Evolutionary conservation across 805 yeast genomes (phyloP), one percentile per base, ranked within the genome.

Genomic region (Cyberlindnera suaveolens): DNA sequence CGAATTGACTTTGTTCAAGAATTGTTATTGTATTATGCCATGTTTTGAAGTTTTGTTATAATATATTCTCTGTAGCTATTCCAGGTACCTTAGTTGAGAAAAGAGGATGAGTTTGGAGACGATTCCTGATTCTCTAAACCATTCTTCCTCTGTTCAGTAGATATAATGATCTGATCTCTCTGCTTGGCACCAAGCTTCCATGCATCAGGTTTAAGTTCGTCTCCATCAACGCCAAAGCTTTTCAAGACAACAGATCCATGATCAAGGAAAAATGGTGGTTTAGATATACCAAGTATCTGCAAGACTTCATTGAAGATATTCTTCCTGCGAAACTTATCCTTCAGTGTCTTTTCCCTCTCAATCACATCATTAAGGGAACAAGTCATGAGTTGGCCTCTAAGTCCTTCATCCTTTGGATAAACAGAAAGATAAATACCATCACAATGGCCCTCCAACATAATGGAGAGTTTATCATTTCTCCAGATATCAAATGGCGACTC

Each of bases 101-200:
- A 10, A 23, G 27, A 23, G 11, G 27, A 23, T 9, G 11, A 23
- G 11, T 23, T 23, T 23, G 13, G 11, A 23, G 27, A 10, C 14
- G 31, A 31, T 30, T 13, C 36, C 11, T 30, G 13, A 27, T 6
- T 17, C 10, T 31, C 16, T 19, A n/a, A 20, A 13, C 16, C 18
- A 6, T 33, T 33, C 7, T 33, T 33, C 35, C 8, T 16, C 38
- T 5, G 15, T 11, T 19, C 10, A 26, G 38, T 34, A 27, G 32
- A 23, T 5, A 34, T 29, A 18, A 33, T 16, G 19, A 39, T 39
- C 16, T 19, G n/a, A 15, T 39, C 41, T 14, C 36, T 31, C 26
- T 39, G 41, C 15, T 39, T 31, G 16, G 17, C 20, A 26, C 41
- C 36, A 15, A 39, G 27, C 23, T 32, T 39, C 35, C 35, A 39